Percentiles rank a stretch among this genome's conserved stretches.
Evolutionary conservation across 495 filamentous ascomycete genomes (phyloP).

Genomic region (Apiosordaria backusii): DNA sequence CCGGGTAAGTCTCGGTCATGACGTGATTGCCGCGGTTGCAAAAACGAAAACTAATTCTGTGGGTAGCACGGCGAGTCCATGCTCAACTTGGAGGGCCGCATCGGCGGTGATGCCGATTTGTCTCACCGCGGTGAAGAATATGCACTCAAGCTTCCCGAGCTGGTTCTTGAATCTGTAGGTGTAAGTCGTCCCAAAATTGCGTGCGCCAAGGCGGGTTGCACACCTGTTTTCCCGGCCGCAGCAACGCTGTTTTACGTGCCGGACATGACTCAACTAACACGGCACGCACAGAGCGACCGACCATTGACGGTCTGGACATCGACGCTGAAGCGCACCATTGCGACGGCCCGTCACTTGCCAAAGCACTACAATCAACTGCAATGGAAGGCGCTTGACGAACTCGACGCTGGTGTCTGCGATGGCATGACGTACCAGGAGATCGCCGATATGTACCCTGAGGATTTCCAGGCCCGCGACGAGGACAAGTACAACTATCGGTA

Average conservation of each 20-base stretch:
- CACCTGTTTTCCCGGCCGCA: slow-evolving; percentile 1
- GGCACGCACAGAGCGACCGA: slow-evolving; percentile 47
- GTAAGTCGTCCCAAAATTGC: slow-evolving; percentile 35
- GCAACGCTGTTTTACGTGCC: slow-evolving; percentile 3
- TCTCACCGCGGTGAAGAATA: slow-evolving; percentile 86
- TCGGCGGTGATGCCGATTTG: slow-evolving; percentile 86
- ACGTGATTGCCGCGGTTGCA: neutral
- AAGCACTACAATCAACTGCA: slow-evolving; percentile 81
- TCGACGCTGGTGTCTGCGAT: slow-evolving; percentile 94
- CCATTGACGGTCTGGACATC: slow-evolving; percentile 96
- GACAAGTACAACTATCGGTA: slow-evolving; percentile 99
- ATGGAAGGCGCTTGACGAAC: slow-evolving; percentile 97
- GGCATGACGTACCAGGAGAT: slow-evolving; percentile 93
- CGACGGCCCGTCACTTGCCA: slow-evolving; percentile 78
- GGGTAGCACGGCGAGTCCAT: slow-evolving; percentile 85
- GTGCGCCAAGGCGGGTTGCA: slow-evolving; percentile 20
- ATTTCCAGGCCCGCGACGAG: slow-evolving; percentile 90
- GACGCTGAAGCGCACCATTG: slow-evolving; percentile 86
- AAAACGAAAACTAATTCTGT: slow-evolving; percentile 18
- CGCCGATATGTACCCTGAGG: slow-evolving; percentile 82
- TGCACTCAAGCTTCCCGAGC: slow-evolving; percentile 71
- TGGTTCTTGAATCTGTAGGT: slow-evolving; percentile 77
- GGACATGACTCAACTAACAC: slow-evolving; percentile 30
- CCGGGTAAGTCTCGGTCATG: slow-evolving; percentile 56
- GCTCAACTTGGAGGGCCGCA: slow-evolving; percentile 81